Base-by-base conservation (phyloP, 257 asterid genomes). In the Ajuga chamaepitys region DNA sequence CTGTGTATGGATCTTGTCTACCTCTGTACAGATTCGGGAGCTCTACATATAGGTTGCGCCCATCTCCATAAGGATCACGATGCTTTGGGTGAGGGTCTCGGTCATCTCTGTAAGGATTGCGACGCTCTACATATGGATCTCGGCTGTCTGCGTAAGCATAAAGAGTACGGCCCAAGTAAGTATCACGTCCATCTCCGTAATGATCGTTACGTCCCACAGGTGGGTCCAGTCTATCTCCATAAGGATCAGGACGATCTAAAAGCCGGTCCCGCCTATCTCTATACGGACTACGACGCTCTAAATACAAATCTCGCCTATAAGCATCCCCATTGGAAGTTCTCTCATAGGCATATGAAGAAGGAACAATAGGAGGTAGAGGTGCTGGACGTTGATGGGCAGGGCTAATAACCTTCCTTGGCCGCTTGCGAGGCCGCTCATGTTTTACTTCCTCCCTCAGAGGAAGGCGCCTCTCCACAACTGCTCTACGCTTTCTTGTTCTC, bases 291-390 rank as follows among this genome's bases (percentile, higher is more conserved):
- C 54, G 77, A n/a, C 32, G 57, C 32, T 50, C 64, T 2, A 25
- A 28, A 47, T 48, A 58, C 1, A 72, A 61, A 17, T 77, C 76
- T 34, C 70, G 75, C 53, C 82, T 76, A 60, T 82, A 78, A 68
- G 73, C 71, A 73, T 74, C 77, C 9, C 22, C 73, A 35, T 75
- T 81, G 11, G 71, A 68, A 50, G 77, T 41, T 76, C 93, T 82
- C 45, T 72, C 82, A 47, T 79, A 75, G 40, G 64, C 76, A 68
- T 76, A 78, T 9, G 82, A 73, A 50, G 81, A 68, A 67, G 81
- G 83, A 74, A 59, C 56, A 24, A 54, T 53, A 45, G 64, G 52
- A 48, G 70, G 77, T 32, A 44, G 67, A 34, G 61, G 85, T 47
- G 62, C 60, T 47, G 78, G 67, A 28, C 45, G 70, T 26, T 14